Base-by-base conservation (phyloP, 2,329 filamentous ascomycete species). In the Pseudogymnoascus sp. region DNA sequence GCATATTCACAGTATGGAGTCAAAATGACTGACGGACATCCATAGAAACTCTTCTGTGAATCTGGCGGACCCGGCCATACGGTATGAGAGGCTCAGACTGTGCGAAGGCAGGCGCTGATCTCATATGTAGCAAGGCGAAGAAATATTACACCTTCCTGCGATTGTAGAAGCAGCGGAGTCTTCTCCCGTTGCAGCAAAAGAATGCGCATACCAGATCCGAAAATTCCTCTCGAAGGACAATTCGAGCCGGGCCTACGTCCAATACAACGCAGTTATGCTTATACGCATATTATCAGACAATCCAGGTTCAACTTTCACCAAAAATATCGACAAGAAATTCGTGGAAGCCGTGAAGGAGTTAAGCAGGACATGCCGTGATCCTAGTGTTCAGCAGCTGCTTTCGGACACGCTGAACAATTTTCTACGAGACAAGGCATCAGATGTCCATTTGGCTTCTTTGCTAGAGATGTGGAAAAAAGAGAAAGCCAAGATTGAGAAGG, bases 181-280 rank as follows among this genome's bases (percentile, higher is more conserved):
- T 28, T 96, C 91, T 56, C 93, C 95, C 7, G 79, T 81, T 56
- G 95, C 95, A 5, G 93, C 93, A 24, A 86, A 88, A 67, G 89
- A 93, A 70, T 91, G 90, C 69, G 91, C 92, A 60, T 80, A 84
- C 68, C 81, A 89, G 68, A 91, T 98, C 72, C 89, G 91, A 73
- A 93, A 91, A 75, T 93, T 88, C 74, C 80, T 99, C 65, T 82
- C 85, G 69, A 88, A 87, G 68, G 89, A 93, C 53, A 86, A 90
- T 76, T 85, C 76, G 70, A 73, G 76, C 26, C 79, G 79, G 53
- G 80, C 90, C 8, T 86, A 89, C 70, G 86, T 88, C 69, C 93
- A 98, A 76, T 98, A 97, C 82, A 97, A 98, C 78, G 89, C 91
- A 66, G 87, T 98, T 71, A 98, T 98, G 95, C 84, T 99, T 63